Evolutionary conservation across 2,329 filamentous ascomycete species (phyloP).

Genomic region (Fusarium miscanthi): DNA sequence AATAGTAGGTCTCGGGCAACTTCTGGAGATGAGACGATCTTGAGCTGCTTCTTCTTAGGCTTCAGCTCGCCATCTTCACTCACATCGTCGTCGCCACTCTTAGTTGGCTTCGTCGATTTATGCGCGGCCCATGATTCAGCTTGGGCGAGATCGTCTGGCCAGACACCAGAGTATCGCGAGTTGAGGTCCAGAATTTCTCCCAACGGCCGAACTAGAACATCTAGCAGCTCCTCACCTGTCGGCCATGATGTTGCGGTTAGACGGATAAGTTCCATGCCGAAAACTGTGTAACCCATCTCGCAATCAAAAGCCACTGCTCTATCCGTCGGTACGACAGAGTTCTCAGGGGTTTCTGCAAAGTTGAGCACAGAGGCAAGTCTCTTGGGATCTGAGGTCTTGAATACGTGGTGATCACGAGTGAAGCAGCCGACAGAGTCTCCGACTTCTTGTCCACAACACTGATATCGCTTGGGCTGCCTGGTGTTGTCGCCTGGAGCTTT

Average conservation of each 20-base stretch:
- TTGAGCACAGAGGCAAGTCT: conserved; percentile 82
- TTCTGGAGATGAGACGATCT: conserved; percentile 79
- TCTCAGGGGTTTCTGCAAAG: conserved; percentile 81
- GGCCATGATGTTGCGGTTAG: conserved; percentile 93
- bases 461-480: conserved; percentile 70
- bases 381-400: conserved; percentile 81
- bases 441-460: conserved; percentile 81
- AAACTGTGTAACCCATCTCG: conserved; percentile 95
- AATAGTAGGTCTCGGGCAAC: conserved; percentile 83
- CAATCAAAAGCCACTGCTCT: conserved; percentile 90
- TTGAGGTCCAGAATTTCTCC: conserved; percentile 92
- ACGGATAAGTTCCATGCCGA: conserved; percentile 89
- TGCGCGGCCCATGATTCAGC: conserved; percentile 67
- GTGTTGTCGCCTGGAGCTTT: conserved; percentile 67
- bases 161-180: conserved; percentile 90
- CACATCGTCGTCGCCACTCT: conserved; percentile 41
- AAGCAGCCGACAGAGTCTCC: conserved; percentile 82
- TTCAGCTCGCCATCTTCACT: conserved; percentile 47
- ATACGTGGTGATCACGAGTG: conserved; percentile 80
- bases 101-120: conserved; percentile 38
- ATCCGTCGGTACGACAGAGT: conserved; percentile 60
- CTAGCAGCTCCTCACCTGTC: conserved; percentile 76
- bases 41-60: conserved; percentile 60
- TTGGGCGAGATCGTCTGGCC: conserved; percentile 77
- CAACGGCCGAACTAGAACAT: conserved; percentile 84